These are phyloP conservation scores for Suillus clintonianus DNA, from an alignment of 768 basidiomycete species.

Conservation along the genomic window DNA sequence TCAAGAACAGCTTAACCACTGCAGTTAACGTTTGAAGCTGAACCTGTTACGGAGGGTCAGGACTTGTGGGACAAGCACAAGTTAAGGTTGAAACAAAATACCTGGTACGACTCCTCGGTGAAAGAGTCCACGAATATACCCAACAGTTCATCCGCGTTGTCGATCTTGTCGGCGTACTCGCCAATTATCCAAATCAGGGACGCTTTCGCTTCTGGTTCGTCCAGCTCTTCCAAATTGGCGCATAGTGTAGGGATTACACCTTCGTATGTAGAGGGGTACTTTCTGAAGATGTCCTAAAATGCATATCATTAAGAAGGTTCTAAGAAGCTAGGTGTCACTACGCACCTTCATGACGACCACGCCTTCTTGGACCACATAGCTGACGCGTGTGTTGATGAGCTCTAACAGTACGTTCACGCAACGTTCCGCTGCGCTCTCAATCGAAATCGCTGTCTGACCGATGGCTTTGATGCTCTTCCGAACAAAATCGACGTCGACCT, in stretches of 20 bases:
- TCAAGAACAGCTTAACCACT: constrained; percentile 95
- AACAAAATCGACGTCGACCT: constrained; percentile 98
- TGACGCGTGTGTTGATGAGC: constrained; percentile 89
- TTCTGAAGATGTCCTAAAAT: constrained; percentile 91
- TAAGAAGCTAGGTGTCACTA: background rate
- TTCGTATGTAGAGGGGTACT: constrained; percentile 95
- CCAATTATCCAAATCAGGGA: constrained; percentile 99
- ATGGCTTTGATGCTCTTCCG: constrained; percentile 93
- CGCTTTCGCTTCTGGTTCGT: constrained; percentile 97
- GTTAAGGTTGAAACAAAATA: constrained; percentile 33
- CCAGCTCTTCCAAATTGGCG: constrained; percentile 92
- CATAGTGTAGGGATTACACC: constrained; percentile 95
- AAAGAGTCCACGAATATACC: constrained; percentile 90
- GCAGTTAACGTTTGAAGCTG: constrained; percentile 88
- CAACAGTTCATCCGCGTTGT: constrained; percentile 93
- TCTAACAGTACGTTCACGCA: constrained; percentile 95
- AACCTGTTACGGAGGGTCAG: constrained; percentile 40
- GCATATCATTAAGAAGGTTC: background rate
- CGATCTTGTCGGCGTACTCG: constrained; percentile 96
- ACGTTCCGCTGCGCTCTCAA: constrained; percentile 88
- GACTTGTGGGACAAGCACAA: background rate
- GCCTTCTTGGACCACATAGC: constrained; percentile 97
- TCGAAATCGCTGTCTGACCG: constrained; percentile 94
- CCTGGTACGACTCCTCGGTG: constrained; percentile 90
- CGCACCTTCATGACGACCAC: constrained; percentile 97